A percentile compares a stretch with the other conserved stretches of the same genome.
These are phyloP conservation scores for Euphorbia celastroides DNA, from an alignment of 441 rosid genomes.

Conservation along the genomic window DNA sequence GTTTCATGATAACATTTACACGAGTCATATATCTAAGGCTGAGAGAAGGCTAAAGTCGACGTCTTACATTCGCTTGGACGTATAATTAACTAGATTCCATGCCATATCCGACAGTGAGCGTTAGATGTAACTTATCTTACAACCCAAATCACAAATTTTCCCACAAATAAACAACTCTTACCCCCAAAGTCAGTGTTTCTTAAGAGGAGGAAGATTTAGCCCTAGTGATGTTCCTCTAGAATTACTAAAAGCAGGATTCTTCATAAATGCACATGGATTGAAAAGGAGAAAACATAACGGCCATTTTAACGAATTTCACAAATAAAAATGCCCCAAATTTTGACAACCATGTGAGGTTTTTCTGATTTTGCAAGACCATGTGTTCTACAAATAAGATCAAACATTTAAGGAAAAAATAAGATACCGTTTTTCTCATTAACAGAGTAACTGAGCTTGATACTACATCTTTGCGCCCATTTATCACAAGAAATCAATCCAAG, in stretches of 20 bases:
- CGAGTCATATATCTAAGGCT: background rate
- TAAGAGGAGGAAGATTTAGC: background rate
- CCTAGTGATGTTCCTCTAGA: background rate
- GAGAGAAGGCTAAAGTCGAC: background rate
- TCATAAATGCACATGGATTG: background rate
- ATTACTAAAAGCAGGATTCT: background rate
- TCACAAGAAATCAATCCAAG: background rate
- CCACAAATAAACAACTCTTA: background rate
- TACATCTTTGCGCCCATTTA: background rate
- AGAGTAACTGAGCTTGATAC: background rate
- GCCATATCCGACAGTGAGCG: background rate
- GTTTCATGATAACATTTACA: background rate
- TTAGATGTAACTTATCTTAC: background rate
- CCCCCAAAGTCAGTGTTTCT: background rate
- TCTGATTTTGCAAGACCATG: background rate
- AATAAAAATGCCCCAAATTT: background rate
- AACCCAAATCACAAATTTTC: background rate
- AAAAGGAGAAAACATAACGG: background rate
- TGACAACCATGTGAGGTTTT: background rate
- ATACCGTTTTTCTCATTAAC: background rate
- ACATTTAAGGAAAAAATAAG: background rate
- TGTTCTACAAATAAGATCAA: background rate
- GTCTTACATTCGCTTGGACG: background rate
- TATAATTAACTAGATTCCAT: background rate
- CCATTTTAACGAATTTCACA: background rate